These are phyloP conservation scores for Russula griseocarnosa DNA, from an alignment of 768 basidiomycete species.

Conservation along the genomic window DNA sequence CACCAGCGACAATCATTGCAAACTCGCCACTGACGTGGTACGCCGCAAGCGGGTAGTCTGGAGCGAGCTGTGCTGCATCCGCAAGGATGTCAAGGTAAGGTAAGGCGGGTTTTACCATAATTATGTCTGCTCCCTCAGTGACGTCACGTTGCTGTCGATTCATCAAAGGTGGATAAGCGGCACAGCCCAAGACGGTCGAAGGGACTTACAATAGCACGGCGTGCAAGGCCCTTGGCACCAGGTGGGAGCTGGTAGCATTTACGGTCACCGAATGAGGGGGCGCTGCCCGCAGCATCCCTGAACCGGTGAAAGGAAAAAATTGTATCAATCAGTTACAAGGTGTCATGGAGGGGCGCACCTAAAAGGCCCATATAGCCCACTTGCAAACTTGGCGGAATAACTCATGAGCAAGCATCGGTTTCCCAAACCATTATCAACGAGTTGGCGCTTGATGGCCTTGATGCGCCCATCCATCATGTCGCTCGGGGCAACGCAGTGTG, in stretches of 20 bases:
- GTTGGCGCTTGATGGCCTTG: constrained; percentile 76
- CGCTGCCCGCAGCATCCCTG: constrained; percentile 97
- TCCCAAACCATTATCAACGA: constrained; percentile 80
- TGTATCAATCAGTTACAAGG: neutral
- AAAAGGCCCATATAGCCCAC: constrained; percentile 93
- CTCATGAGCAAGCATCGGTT: constrained; percentile 93
- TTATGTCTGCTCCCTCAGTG: constrained; percentile 90
- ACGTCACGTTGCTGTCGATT: constrained; percentile 72
- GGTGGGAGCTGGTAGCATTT: constrained; percentile 99
- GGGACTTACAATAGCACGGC: constrained; percentile 82
- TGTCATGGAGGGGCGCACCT: constrained; percentile 45
- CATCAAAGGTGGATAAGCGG: neutral
- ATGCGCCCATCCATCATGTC: constrained; percentile 99
- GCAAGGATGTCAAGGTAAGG: constrained; percentile 97
- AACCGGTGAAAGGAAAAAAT: neutral
- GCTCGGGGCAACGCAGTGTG: constrained; percentile 95
- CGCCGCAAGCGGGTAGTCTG: constrained; percentile 89
- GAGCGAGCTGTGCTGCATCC: constrained; percentile 76
- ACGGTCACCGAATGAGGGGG: constrained; percentile 89
- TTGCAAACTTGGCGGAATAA: constrained; percentile 97
- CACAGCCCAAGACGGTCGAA: neutral
- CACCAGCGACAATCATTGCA: constrained; percentile 95
- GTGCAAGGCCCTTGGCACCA: constrained; percentile 79
- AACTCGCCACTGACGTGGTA: constrained; percentile 98
- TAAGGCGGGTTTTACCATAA: constrained; percentile 97